Percentiles rank a stretch among this genome's conserved stretches.
Evolutionary conservation across 305 asterid species (phyloP).

Genomic region (Rubia peregrina): DNA sequence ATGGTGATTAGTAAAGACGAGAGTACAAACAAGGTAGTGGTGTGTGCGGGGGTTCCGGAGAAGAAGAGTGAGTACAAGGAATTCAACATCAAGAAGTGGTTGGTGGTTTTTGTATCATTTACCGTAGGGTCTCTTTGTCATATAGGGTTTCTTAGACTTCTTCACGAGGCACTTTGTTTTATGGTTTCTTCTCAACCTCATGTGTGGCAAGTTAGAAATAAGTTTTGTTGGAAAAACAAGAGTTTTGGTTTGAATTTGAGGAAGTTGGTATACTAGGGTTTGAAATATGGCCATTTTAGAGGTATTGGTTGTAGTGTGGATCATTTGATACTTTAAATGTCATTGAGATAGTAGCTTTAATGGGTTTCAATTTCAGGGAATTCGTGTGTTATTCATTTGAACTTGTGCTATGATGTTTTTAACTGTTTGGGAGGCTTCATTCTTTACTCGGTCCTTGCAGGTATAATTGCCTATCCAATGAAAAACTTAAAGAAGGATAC

Average conservation of each 20-base stretch:
- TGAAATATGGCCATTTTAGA: background rate
- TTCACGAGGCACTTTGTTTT: too few relatives aligned
- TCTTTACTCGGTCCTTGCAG: constrained; percentile 34
- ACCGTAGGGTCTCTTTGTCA: background rate
- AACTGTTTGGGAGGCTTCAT: constrained; percentile 1
- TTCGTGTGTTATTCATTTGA: background rate
- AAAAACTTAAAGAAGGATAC: constrained; percentile 68
- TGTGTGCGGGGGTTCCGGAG: constrained; percentile 95
- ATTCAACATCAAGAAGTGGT: constrained; percentile 70
- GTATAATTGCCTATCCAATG: constrained; percentile 87
- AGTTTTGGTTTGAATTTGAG: background rate
- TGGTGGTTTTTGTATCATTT: constrained; percentile 10
- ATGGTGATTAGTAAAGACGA: constrained; percentile 76
- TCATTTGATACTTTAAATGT: background rate
- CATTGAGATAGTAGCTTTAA: background rate
- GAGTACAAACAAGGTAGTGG: constrained; percentile 63
- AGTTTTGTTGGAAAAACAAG: background rate
- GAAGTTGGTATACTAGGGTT: background rate
- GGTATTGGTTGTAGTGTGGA: background rate
- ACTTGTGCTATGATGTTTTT: background rate
- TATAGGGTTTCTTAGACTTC: background rate
- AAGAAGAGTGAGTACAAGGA: constrained; percentile 48
- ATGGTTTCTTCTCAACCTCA: too few relatives aligned
- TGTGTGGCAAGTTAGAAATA: too few relatives aligned
- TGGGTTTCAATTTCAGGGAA: background rate